Conservation (phyloP, 768 basidiomycete species). For the Tubosaeta sp. region DNA sequence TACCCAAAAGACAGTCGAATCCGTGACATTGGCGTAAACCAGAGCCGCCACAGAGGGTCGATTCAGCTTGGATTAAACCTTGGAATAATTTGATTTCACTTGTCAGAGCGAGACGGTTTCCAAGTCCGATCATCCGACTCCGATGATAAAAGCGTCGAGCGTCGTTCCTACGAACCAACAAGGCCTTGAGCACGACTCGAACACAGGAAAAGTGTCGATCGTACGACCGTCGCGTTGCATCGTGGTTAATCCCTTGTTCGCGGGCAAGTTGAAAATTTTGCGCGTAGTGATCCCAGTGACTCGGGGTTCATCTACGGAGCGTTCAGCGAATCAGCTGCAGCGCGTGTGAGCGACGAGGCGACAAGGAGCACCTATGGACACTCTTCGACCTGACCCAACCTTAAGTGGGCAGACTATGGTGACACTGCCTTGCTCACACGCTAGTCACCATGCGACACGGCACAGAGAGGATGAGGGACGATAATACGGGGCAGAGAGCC, state of each 20-base stretch:
- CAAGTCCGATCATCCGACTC: conserved; percentile 7
- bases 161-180: not conserved
- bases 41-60: not conserved
- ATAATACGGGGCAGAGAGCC: conserved; percentile 2
- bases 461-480: not conserved
- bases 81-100: not conserved
- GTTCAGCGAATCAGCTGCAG: conserved; percentile 8
- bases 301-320: conserved; percentile 15
- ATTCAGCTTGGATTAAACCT: not conserved
- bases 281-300: conserved; percentile 11
- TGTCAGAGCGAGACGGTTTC: not conserved
- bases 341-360: conserved; percentile 29
- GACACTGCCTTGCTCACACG: conserved; percentile 11
- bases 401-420: conserved; percentile 1
- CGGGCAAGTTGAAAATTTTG: conserved; percentile 2
- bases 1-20: not conserved
- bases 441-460: conserved; percentile 2
- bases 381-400: conserved; percentile 8
- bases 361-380: not conserved
- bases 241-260: conserved; percentile 24
- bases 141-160: not conserved
- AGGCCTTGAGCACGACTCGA: not conserved
- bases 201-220: conserved; percentile 12
- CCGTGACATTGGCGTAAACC: not conserved
- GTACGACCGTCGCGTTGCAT: conserved; percentile 12